Evolutionary conservation across 768 basidiomycete genomes (phyloP).

Genomic region (Auricularia cornea): DNA sequence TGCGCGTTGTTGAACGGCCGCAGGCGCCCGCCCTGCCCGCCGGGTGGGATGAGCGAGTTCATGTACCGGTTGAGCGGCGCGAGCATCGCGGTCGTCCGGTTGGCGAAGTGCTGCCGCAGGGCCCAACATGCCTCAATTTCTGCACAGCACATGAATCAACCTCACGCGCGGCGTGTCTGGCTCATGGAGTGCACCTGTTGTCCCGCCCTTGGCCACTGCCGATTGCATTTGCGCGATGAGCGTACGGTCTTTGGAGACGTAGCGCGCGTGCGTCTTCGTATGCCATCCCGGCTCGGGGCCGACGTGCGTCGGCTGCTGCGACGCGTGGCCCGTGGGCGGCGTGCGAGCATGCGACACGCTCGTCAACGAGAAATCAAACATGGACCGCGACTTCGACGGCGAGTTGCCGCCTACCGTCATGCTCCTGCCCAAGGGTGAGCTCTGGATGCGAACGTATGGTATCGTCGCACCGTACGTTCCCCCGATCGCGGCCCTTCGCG

Average conservation of each 20-base stretch:
- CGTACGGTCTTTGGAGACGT: conserved; percentile 74
- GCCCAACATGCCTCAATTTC: conserved; percentile 45
- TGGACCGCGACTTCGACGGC: conserved; percentile 23
- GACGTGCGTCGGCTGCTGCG: background rate
- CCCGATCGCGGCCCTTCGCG: background rate
- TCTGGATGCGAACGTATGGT: conserved; percentile 2
- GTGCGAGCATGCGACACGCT: background rate
- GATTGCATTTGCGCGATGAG: conserved; percentile 67
- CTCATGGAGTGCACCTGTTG: conserved; percentile 19
- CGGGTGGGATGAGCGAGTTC: conserved; percentile 74
- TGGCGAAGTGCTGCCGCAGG: conserved; percentile 74
- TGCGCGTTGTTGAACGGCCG: conserved; percentile 61
- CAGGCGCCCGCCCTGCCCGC: conserved; percentile 44
- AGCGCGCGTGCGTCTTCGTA: conserved; percentile 56
- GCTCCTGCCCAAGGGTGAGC: conserved; percentile 3
- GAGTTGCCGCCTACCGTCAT: conserved; percentile 35
- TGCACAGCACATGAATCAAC: background rate
- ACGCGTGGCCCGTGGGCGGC: background rate
- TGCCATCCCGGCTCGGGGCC: conserved; percentile 16
- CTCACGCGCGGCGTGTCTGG: no score
- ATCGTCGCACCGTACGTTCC: background rate
- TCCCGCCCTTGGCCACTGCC: conserved; percentile 28
- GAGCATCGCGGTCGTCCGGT: conserved; percentile 77
- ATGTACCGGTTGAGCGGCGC: conserved; percentile 90
- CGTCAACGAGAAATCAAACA: background rate